Evolutionary conservation across 2,329 filamentous ascomycete species (phyloP).

Genomic region (Colletotrichum falcatum): DNA sequence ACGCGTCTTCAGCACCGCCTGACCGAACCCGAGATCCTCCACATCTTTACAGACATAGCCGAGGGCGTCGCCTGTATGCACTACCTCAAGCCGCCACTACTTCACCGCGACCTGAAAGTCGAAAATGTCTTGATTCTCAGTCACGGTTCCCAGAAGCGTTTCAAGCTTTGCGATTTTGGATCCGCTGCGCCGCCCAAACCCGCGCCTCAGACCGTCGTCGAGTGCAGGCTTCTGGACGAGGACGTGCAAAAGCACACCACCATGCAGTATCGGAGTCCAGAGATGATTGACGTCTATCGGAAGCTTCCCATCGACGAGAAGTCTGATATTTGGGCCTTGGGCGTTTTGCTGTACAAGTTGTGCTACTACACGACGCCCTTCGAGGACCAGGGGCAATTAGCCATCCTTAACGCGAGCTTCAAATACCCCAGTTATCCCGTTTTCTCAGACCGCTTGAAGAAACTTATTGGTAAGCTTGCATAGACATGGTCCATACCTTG

Average conservation of each 20-base stretch:
- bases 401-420: slow-evolving; percentile 95
- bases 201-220: slow-evolving; percentile 85
- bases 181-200: slow-evolving; percentile 87
- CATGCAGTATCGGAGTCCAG: slow-evolving; percentile 95
- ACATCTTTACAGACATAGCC: slow-evolving; percentile 95
- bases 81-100: slow-evolving; percentile 91
- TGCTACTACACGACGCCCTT: slow-evolving; percentile 99
- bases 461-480: slow-evolving; percentile 77
- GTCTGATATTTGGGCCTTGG: slow-evolving; percentile 97
- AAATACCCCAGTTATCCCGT: slow-evolving; percentile 88
- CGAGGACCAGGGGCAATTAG: slow-evolving; percentile 96
- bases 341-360: slow-evolving; percentile 95
- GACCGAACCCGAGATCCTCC: slow-evolving; percentile 96
- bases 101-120: slow-evolving; percentile 96
- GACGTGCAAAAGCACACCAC: slow-evolving; percentile 98
- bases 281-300: slow-evolving; percentile 98
- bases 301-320: slow-evolving; percentile 98
- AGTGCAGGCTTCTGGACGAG: slow-evolving; percentile 94
- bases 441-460: slow-evolving; percentile 91
- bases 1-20: slow-evolving; percentile 94
- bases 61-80: slow-evolving; percentile 99
- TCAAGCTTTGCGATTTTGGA: slow-evolving; percentile 99
- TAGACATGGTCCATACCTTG: slow-evolving; percentile 19
- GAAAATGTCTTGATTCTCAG: slow-evolving; percentile 94
- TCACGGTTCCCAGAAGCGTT: slow-evolving; percentile 74